Percentiles rank a stretch among this genome's conserved stretches.
Evolutionary conservation across 495 filamentous ascomycete genomes (phyloP).

Genomic region (Copromyces sp.): DNA sequence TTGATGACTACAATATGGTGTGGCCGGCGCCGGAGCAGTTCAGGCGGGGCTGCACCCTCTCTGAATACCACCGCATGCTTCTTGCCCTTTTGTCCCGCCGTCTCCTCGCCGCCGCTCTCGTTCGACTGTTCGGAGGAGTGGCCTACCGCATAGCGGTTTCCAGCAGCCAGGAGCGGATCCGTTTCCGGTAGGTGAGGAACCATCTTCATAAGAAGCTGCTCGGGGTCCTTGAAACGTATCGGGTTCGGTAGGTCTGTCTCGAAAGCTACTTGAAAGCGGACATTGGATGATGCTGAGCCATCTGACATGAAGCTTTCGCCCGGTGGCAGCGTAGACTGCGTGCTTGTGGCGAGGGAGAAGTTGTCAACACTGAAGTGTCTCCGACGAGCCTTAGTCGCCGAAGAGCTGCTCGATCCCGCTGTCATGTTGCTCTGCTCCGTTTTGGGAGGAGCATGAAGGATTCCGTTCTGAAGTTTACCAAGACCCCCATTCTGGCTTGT

Average conservation of each 20-base stretch:
- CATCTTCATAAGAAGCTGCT: constrained; percentile 20
- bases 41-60: constrained; percentile 18
- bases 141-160: constrained; percentile 21
- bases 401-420: not conserved
- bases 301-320: not conserved
- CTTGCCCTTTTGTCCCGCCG: constrained; percentile 5
- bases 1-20: constrained; percentile 24
- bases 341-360: constrained; percentile 15
- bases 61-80: constrained; percentile 22
- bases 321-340: not conserved
- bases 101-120: constrained; percentile 4
- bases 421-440: not conserved
- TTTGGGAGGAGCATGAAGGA: not conserved
- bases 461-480: not conserved
- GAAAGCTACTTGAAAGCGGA: not conserved
- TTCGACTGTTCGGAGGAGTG: not conserved
- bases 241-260: not conserved
- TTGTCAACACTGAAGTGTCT: constrained; percentile 24
- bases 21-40: constrained; percentile 12
- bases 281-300: not conserved
- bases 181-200: constrained; percentile 19
- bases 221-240: not conserved
- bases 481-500: not conserved
- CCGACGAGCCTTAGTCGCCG: constrained; percentile 7
- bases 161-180: constrained; percentile 21